These are phyloP conservation scores for Camelina sativa DNA, from an alignment of 345 rosid genomes.

Conservation along the genomic window DNA sequence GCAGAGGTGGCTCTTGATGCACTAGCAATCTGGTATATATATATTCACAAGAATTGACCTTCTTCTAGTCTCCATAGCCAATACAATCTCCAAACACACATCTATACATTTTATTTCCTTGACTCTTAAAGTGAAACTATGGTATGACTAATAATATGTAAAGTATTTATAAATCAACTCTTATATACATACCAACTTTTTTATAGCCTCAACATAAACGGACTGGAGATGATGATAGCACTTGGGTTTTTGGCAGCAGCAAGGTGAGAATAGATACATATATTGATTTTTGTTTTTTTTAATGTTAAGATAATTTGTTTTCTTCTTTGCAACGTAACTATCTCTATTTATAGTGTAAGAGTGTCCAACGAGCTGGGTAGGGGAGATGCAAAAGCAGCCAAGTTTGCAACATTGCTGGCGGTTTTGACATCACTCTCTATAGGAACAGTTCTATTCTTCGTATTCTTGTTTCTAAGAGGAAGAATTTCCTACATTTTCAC, in stretches of 20 bases:
- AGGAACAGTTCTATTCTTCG: slow-evolving; percentile 55
- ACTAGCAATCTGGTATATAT: slow-evolving; percentile 73
- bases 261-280: slow-evolving; percentile 47
- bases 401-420: slow-evolving; percentile 51
- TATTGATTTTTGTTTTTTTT: neutral
- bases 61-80: neutral
- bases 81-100: neutral
- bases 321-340: neutral
- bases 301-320: neutral
- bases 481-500: slow-evolving; percentile 71
- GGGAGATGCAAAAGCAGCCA: slow-evolving; percentile 62
- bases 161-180: neutral
- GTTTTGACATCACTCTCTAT: slow-evolving; percentile 54
- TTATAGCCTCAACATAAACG: slow-evolving; percentile 72
- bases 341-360: slow-evolving; percentile 57
- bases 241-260: slow-evolving; percentile 82
- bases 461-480: slow-evolving; percentile 63
- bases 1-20: slow-evolving; percentile 83
- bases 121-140: neutral
- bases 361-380: slow-evolving; percentile 86
- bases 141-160: neutral
- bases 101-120: slow-evolving; percentile 11
- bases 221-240: slow-evolving; percentile 82
- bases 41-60: slow-evolving; percentile 17
- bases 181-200: neutral